Evolutionary conservation across 2,329 filamentous ascomycete species (phyloP), one percentile per base, ranked within the genome.

Genomic region (Pseudogymnoascus sp.): DNA sequence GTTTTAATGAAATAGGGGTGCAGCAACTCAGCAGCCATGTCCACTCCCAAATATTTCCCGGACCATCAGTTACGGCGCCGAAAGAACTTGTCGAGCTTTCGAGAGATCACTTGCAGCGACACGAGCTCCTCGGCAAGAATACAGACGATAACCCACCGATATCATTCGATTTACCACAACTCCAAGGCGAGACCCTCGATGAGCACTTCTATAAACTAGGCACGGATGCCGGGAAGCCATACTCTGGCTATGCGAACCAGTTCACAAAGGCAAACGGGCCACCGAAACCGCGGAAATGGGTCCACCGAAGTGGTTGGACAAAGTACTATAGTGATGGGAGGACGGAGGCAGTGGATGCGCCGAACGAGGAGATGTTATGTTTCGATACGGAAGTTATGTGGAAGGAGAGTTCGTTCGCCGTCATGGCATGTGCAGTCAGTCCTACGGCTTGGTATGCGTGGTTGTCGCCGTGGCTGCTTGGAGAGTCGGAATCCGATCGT

Each of bases 331-430:
- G 79, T 2, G 88, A 96, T 73, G 92, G 91, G 21, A 80, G 78
- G 10, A 82, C 81, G n/a, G 89, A 94, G 72, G 74, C 80, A 2
- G 84, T 96, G 4, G 85, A 88, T 65, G 84, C 86, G 8, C 94
- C 95, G 0, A 81, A 93, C 64, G 92, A 94, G 71, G 77, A 83
- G 3, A 87, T 93, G 81, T 79, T 97, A 61, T 92, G 89, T 38
- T 99, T 99, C 69, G 94, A 99, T 75, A 96, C 92, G 0, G 94
- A 99, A 75, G 92, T 97, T 55, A 87, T 99, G 88, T 99, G 88
- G 84, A 96, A 95, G 73, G 86, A 94, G 71, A 93, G 88, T 67
- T 87, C 89, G 0, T 99, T 91, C 74, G 92, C 95, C 0, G 91
- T 96, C 63, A 97, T 99, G 91, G 94, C 95, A 21, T 97, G 93